Conservation (phyloP, 768 basidiomycete genomes). For the Collybia sp. region DNA sequence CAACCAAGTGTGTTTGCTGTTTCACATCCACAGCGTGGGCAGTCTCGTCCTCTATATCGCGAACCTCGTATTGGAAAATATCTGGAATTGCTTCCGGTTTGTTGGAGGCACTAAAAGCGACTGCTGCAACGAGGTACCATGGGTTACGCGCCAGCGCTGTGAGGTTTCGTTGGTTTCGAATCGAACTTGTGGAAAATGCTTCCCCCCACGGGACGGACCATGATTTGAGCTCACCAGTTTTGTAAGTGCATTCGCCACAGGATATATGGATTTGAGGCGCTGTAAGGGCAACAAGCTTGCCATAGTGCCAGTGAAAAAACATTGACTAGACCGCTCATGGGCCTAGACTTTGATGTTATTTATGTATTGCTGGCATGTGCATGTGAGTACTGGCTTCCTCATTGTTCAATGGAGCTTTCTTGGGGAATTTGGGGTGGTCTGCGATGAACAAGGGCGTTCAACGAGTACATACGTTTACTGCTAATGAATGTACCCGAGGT, state of each 20-base stretch:
- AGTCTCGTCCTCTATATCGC: constrained; percentile 31
- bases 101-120: constrained; percentile 57
- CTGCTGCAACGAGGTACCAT: constrained; percentile 57
- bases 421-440: no score
- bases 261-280: constrained; percentile 41
- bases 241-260: constrained; percentile 12
- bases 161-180: neutral
- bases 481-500: no score
- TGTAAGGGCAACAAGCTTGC: constrained; percentile 38
- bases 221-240: constrained; percentile 8
- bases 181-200: neutral
- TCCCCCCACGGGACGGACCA: neutral
- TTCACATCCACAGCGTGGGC: constrained; percentile 21
- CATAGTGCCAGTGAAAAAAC: constrained; percentile 5
- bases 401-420: no score
- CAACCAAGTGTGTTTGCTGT: constrained; percentile 27
- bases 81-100: constrained; percentile 50
- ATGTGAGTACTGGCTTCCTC: no score
- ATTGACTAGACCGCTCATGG: no score
- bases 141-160: constrained; percentile 28
- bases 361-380: no score
- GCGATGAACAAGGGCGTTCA: no score
- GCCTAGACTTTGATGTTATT: no score
- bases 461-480: no score
- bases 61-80: constrained; percentile 46